A percentile compares a stretch with the other conserved stretches of the same genome.
phyloP scores from a whole-genome alignment of 1,139 yeast genomes.

The Yamadazyma dushanensis region DNA sequence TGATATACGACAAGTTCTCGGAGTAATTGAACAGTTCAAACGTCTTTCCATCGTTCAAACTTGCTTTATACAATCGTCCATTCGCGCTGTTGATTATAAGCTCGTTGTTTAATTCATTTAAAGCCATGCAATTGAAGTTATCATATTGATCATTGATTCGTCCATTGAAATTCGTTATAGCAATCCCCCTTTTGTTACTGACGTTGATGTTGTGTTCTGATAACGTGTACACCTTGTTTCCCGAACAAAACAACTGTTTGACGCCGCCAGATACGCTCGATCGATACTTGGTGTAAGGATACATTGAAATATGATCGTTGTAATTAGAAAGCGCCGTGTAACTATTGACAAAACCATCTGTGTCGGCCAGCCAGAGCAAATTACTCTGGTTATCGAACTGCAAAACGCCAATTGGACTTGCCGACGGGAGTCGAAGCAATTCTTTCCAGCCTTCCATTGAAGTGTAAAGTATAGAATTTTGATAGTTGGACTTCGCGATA shows the following conservation, averaged over 20 bases:
- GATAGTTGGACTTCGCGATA: neutral
- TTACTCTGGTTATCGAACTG: constrained; percentile 72
- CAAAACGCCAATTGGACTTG: constrained; percentile 29
- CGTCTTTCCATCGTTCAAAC: constrained; percentile 54
- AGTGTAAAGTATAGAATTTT: neutral
- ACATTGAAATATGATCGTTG: constrained; percentile 18
- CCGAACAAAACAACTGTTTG: constrained; percentile 32
- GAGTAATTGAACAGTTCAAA: constrained; percentile 24
- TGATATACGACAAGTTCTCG: constrained; percentile 35
- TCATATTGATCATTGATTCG: constrained; percentile 31
- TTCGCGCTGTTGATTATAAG: constrained; percentile 34
- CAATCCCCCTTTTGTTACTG: constrained; percentile 58
- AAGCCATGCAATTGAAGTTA: constrained; percentile 39
- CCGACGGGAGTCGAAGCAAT: constrained; percentile 20
- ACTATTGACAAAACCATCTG: constrained; percentile 36
- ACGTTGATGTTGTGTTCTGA: constrained; percentile 54
- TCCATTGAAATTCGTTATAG: constrained; percentile 33
- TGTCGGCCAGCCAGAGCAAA: constrained; percentile 85
- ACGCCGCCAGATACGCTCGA: constrained; percentile 31
- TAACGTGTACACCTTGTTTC: constrained; percentile 57
- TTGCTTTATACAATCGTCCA: constrained; percentile 53
- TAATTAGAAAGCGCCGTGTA: constrained; percentile 21
- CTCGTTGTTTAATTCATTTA: constrained; percentile 35
- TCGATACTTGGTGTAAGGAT: constrained; percentile 52
- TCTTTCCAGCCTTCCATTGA: constrained; percentile 45